Percentiles rank a stretch among this genome's conserved stretches.
Evolutionary conservation across 306 rosid species (phyloP).

Genomic region (Sicyos edulis): DNA sequence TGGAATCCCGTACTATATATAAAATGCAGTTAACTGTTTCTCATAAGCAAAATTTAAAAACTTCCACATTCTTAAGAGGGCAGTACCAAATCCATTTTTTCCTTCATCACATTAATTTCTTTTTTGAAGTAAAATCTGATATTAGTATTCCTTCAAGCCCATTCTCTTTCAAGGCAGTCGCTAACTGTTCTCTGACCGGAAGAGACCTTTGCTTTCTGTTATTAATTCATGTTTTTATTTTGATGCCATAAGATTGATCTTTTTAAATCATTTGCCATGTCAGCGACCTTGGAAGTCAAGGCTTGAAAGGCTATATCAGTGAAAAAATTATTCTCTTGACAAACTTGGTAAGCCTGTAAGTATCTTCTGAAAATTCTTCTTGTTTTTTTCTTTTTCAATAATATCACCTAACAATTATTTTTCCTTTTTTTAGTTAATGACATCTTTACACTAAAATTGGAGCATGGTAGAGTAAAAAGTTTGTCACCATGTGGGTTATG

Average conservation of each 20-base stretch:
- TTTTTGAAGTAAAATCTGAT: constrained; percentile 3
- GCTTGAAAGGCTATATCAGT: constrained; percentile 81
- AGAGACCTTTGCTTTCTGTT: not conserved
- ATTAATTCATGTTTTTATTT: not conserved
- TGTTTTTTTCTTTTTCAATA: not conserved
- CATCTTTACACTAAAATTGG: not conserved
- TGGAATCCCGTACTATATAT: too few species aligned
- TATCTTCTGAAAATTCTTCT: constrained; percentile 31
- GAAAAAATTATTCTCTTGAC: constrained; percentile 75
- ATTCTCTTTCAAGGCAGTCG: not conserved
- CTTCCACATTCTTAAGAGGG: not conserved
- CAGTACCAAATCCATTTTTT: constrained; percentile 1
- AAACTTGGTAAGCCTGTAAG: constrained; percentile 97
- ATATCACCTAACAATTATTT: not conserved
- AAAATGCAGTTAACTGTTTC: too few species aligned
- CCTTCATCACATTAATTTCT: not conserved
- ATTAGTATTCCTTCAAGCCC: not conserved
- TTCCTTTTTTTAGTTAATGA: not conserved
- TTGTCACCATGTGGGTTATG: not conserved
- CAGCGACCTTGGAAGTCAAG: constrained; percentile 96
- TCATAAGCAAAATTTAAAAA: too few species aligned
- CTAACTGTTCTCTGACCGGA: not conserved
- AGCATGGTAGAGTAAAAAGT: not conserved
- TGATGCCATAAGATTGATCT: not conserved
- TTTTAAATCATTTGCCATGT: constrained; percentile 16